Conservation (phyloP, 2,329 filamentous ascomycete genomes). For the Fusarium hainanense region DNA sequence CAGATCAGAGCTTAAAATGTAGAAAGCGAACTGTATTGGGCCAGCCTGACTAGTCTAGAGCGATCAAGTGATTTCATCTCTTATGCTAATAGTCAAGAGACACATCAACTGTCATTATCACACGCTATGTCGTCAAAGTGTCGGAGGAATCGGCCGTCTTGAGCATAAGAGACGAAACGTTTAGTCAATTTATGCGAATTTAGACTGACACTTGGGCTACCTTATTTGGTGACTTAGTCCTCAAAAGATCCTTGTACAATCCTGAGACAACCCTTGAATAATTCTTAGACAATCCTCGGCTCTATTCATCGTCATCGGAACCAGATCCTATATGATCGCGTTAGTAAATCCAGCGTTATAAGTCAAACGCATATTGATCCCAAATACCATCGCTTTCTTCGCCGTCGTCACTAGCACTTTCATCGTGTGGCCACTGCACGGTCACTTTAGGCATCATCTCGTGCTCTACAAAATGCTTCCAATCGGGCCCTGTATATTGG, state of each 20-base stretch:
- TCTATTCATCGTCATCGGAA: conserved; percentile 5
- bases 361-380: conserved; percentile 45
- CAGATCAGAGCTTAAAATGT: no score
- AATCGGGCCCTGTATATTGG: conserved; percentile 52
- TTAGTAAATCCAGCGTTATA: conserved; percentile 38
- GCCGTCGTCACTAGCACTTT: conserved; percentile 26
- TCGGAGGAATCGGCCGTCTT: no score
- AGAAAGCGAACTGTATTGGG: no score
- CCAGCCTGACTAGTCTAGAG: no score
- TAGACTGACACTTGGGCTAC: background rate
- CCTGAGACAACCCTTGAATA: background rate
- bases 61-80: no score
- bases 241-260: no score
- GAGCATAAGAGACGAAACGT: background rate
- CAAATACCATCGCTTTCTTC: conserved; percentile 45
- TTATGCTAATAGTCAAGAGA: no score
- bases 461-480: conserved; percentile 49
- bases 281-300: background rate
- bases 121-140: no score
- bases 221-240: background rate
- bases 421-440: conserved; percentile 20
- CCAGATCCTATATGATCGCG: conserved; percentile 16
- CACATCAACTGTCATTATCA: no score
- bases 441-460: conserved; percentile 43
- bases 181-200: background rate